These are phyloP conservation scores for Gossypium thurberi DNA, from an alignment of 345 rosid species.

Conservation along the genomic window DNA sequence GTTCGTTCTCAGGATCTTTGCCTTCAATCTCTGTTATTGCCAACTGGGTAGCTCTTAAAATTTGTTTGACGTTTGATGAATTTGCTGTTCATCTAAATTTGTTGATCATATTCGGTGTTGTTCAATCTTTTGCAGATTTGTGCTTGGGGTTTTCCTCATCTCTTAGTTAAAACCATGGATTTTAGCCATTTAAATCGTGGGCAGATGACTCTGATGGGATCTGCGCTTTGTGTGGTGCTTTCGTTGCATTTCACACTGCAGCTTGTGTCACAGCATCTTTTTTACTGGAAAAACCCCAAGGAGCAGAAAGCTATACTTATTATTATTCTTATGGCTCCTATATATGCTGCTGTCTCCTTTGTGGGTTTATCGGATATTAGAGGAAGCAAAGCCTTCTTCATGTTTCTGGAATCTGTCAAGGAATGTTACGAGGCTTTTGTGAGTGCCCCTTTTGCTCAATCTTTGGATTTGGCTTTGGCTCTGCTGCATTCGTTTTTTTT, in stretches of 20 bases:
- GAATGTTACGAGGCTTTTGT: slow-evolving; percentile 95
- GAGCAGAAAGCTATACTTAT: slow-evolving; percentile 86
- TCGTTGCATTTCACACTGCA: slow-evolving; percentile 71
- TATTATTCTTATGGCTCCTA: slow-evolving; percentile 89
- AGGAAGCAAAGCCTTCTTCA: slow-evolving; percentile 78
- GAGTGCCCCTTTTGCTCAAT: slow-evolving; percentile 24
- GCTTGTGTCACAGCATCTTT: slow-evolving; percentile 76
- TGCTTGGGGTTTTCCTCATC: slow-evolving; percentile 9
- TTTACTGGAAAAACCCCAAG: slow-evolving; percentile 93
- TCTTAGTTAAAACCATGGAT: slow-evolving; percentile 42
- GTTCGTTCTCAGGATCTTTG: background rate
- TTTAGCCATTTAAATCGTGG: slow-evolving; percentile 39
- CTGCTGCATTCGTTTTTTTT: background rate
- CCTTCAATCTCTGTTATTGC: background rate
- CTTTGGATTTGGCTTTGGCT: slow-evolving; percentile 8
- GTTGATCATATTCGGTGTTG: background rate
- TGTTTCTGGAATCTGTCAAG: slow-evolving; percentile 71
- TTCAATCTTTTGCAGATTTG: slow-evolving; percentile 19
- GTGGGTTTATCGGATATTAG: slow-evolving; percentile 64
- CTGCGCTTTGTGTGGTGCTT: slow-evolving; percentile 54
- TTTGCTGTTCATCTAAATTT: background rate
- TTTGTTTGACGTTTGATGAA: background rate
- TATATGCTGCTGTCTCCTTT: slow-evolving; percentile 68
- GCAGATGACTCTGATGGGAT: slow-evolving; percentile 55
- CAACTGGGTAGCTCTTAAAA: background rate